Conservation (phyloP, 805 yeast species). For the Candida boidinii region DNA sequence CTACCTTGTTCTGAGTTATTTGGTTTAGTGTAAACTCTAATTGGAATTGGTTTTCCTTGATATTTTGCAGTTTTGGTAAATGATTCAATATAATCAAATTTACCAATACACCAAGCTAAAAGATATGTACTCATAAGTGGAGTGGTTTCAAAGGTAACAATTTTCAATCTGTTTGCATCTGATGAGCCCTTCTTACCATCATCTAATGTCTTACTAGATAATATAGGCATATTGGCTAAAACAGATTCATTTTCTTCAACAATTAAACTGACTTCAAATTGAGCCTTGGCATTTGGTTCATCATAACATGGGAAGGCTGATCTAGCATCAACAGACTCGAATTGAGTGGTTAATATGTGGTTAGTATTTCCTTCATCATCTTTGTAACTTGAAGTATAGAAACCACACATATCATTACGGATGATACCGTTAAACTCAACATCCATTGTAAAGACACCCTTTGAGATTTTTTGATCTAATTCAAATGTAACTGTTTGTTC, state of each 20-base stretch:
- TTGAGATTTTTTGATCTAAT: conserved; percentile 28
- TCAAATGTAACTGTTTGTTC: conserved; percentile 56
- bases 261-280: conserved; percentile 37
- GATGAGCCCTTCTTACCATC: conserved; percentile 14
- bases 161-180: conserved; percentile 6
- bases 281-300: conserved; percentile 49
- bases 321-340: conserved; percentile 53
- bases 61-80: conserved; percentile 29
- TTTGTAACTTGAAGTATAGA: conserved; percentile 38
- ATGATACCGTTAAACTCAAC: conserved; percentile 34
- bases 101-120: conserved; percentile 52
- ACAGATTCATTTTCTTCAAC: conserved; percentile 26
- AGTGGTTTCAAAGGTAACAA: conserved; percentile 33
- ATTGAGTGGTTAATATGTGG: conserved; percentile 42
- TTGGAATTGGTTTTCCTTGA: conserved; percentile 34
- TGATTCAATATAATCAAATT: conserved; percentile 44
- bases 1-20: conserved; percentile 39
- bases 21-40: conserved; percentile 43
- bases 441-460: conserved; percentile 22
- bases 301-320: conserved; percentile 52
- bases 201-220: conserved; percentile 10
- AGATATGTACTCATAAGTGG: conserved; percentile 50
- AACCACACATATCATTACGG: conserved; percentile 50
- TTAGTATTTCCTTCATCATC: conserved; percentile 27
- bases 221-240: conserved; percentile 40